Base-by-base conservation (phyloP, 495 filamentous ascomycete species). In the Penicillium crystallinum region DNA sequence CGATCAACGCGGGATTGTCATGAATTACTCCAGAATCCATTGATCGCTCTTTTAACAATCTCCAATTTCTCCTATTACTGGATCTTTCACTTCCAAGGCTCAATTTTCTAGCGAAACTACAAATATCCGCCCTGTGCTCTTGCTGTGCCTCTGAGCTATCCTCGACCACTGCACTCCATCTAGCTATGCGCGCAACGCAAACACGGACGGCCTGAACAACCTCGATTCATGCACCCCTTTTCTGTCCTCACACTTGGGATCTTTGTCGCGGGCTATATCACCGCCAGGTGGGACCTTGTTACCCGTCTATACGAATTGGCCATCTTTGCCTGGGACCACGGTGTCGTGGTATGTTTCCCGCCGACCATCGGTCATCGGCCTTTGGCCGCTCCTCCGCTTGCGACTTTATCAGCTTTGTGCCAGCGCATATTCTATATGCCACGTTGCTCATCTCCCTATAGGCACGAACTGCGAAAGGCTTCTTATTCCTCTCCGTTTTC, bases 251-350 rank as follows among this genome's bases (percentile, higher is more conserved):
- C 90, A 51, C 84, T 95, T 73, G 90, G 86, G 67, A 96, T 99
- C 78, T 99, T 99, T 75, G 84, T 97, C 78, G 92, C 93, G 73
- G 93, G 93, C 71, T 99, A 99, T 78, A 97, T 90, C 68, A 97
- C 95, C 72, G 93, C 93, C 62, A 86, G 95, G 77, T 97, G 91
- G 90, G 91, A 97, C 70, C 84, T 99, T 46, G 91, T 97, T 57
- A 96, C 90, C 49, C 86, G 90, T 57, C 80, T 96, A 49, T 92
- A 96, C 84, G 91, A 97, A 70, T 80, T 99, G 61, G 88, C 89
- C 46, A 88, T 93, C 47, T 99, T 97, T 68, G 93, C 95, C 58
- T 96, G 90, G 91, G 89, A 95, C 69, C 89, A 96, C 89, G 91
- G 91, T 65, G 93, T 99, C 63, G 88, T 98, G 64, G 92, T 96